Evolutionary conservation across 2,329 filamentous ascomycete species (phyloP).

Genomic region (Aspergillus fumigatiaffinis): DNA sequence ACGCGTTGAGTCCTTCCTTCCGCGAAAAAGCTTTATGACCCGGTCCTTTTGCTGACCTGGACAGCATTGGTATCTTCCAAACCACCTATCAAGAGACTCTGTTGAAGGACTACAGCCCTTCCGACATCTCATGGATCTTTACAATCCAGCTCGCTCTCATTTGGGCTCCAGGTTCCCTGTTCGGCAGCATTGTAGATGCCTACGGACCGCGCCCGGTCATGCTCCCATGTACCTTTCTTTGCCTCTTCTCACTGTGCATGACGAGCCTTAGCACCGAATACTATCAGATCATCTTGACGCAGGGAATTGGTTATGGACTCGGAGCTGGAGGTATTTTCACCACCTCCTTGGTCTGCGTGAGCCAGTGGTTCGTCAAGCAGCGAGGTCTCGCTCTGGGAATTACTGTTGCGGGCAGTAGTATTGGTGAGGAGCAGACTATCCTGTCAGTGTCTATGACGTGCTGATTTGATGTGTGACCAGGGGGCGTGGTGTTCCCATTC

Average conservation of each 20-base stretch:
- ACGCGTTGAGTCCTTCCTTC: constrained; percentile 5
- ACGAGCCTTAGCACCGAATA: constrained; percentile 12
- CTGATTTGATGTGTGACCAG: background rate
- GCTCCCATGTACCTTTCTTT: constrained; percentile 10
- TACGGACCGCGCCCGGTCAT: constrained; percentile 11
- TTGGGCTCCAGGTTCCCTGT: constrained; percentile 22
- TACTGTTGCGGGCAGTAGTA: constrained; percentile 8
- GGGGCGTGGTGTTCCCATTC: constrained; percentile 23
- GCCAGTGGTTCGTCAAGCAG: constrained; percentile 15
- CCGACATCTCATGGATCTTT: constrained; percentile 44
- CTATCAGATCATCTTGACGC: constrained; percentile 15
- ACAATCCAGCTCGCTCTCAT: constrained; percentile 45
- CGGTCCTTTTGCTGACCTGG: constrained; percentile 19
- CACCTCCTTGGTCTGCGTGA: constrained; percentile 11
- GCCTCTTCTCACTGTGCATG: constrained; percentile 14
- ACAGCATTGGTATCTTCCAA: constrained; percentile 42
- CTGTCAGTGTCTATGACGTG: too few species aligned
- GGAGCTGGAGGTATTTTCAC: constrained; percentile 15
- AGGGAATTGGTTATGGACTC: constrained; percentile 14
- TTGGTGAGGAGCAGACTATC: too few species aligned
- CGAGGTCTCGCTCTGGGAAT: constrained; percentile 14
- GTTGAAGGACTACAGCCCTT: constrained; percentile 36
- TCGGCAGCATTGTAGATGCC: constrained; percentile 10
- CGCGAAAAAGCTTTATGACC: too few species aligned
- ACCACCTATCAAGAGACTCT: constrained; percentile 43